phyloP scores from a whole-genome alignment of 2,329 filamentous ascomycete species.

The Sporothrix sp. region DNA sequence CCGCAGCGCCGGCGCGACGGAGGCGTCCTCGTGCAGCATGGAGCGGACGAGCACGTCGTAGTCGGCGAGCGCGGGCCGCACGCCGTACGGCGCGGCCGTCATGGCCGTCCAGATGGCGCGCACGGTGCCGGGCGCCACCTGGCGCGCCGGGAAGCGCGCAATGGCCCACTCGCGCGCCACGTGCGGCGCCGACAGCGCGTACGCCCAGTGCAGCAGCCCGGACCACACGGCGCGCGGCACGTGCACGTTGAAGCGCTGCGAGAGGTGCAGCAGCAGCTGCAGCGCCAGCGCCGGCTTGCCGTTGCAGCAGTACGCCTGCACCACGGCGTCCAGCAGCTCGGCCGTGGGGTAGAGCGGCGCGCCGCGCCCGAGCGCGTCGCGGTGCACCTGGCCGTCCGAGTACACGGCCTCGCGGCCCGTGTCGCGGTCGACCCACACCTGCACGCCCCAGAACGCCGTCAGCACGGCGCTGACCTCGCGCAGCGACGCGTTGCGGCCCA shows the following conservation, averaged over 20 bases:
- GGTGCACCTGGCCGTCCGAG: slow-evolving; percentile 33
- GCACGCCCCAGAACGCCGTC: slow-evolving; percentile 22
- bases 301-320: slow-evolving; percentile 58
- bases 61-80: slow-evolving; percentile 48
- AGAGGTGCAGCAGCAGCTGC: slow-evolving; percentile 52
- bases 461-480: slow-evolving; percentile 27
- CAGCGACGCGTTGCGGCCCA: slow-evolving; percentile 30
- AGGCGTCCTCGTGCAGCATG: slow-evolving; percentile 23
- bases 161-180: slow-evolving; percentile 28
- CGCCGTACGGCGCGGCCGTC: slow-evolving; percentile 45
- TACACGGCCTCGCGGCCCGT: neutral
- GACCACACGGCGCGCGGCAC: slow-evolving; percentile 54
- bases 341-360: slow-evolving; percentile 47
- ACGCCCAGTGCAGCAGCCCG: slow-evolving; percentile 58
- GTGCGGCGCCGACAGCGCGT: slow-evolving; percentile 40
- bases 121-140: slow-evolving; percentile 34
- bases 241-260: slow-evolving; percentile 45
- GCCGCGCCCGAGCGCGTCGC: slow-evolving; percentile 38
- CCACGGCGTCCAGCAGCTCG: slow-evolving; percentile 54
- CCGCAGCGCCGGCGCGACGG: slow-evolving; percentile 17
- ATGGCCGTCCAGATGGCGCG: slow-evolving; percentile 49
- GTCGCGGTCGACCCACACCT: slow-evolving; percentile 6
- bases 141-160: slow-evolving; percentile 23
- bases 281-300: slow-evolving; percentile 50
- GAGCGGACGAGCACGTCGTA: slow-evolving; percentile 35